Evolutionary conservation across 2,329 filamentous ascomycete genomes (phyloP), one percentile per base, ranked within the genome.

Genomic region (Myrmaecium sp.): DNA sequence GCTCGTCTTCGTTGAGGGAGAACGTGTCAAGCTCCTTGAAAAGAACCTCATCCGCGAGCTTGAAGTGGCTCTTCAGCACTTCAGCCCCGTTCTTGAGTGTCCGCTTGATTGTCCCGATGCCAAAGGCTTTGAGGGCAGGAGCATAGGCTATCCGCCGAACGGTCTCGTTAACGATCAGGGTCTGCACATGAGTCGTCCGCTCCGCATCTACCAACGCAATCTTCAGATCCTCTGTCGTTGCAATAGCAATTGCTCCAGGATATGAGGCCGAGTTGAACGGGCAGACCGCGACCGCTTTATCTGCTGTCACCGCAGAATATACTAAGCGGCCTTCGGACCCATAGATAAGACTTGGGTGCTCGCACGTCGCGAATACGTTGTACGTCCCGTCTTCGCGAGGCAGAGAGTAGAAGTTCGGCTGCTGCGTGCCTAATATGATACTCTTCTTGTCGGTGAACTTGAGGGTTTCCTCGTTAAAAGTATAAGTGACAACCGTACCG

Each of bases 261-360:
- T 80, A 98, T 2, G 77, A 78, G 38, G 75, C 70, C 0, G 76
- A 65, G 46, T 94, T 69, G 43, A 98, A 91, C 0, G 77, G 66
- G 33, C 80, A 89, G 5, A 95, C 74, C 25, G 70, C 75, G 1
- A 74, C 74, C 1, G 82, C 80, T 35, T 83, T 75, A 33, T 93
- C 80, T 3, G 84, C 82, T 8, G 86, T 93, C 2, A 94, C 81
- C 2, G 89, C 84, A 4, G 84, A 93, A 54, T 91, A 98, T 1
- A 93, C 72, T 21, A 94, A 76, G 13, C 84, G 69, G 1, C 79
- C 81, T 44, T 94, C 83, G 0, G 74, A 73, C 6, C 78, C 79
- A 45, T 98, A 94, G 25, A 98, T 93, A 29, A 98, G 55, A 35
- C 81, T 94, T 0, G 89, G 80, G 44, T 94, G 82, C 42, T 98